Conservation (phyloP, 164 flowering plant genomes). For the Cinnamomum micranthum region DNA sequence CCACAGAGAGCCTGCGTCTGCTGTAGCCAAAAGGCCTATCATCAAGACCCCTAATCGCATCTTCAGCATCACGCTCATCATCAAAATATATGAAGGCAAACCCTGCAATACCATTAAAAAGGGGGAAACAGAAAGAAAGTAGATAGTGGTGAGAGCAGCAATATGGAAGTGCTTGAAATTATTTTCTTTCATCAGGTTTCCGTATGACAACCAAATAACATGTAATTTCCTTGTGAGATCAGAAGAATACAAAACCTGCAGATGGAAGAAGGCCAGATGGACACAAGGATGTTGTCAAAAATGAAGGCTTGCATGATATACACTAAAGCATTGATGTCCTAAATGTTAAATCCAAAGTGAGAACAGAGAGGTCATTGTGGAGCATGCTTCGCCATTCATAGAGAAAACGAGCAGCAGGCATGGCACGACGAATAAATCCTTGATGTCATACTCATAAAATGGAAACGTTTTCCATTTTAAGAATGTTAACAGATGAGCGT, state of each 20-base stretch:
- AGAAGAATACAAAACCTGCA: slow-evolving; percentile 83
- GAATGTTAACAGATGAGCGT: slow-evolving; percentile 46
- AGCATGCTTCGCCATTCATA: slow-evolving; percentile 71
- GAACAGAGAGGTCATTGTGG: slow-evolving; percentile 52
- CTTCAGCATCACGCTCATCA: slow-evolving; percentile 93
- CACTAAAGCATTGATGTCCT: slow-evolving; percentile 15
- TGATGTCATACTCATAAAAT: slow-evolving; percentile 45
- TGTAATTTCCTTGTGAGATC: slow-evolving; percentile 27
- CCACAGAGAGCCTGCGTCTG: slow-evolving; percentile 75
- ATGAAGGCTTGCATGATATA: slow-evolving; percentile 45
- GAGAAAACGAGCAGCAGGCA: slow-evolving; percentile 58
- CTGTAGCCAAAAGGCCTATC: slow-evolving; percentile 71
- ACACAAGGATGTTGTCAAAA: slow-evolving; percentile 22
- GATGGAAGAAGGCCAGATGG: slow-evolving; percentile 59
- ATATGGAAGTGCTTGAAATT: not conserved
- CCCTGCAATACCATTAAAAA: slow-evolving; percentile 40
- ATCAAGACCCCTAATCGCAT: slow-evolving; percentile 79
- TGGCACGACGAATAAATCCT: slow-evolving; percentile 51
- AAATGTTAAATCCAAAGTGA: slow-evolving; percentile 3
- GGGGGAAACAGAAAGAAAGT: not conserved
- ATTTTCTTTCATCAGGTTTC: not conserved
- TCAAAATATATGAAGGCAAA: slow-evolving; percentile 96
- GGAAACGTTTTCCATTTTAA: slow-evolving; percentile 45
- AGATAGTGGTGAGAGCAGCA: not conserved
- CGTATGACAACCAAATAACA: slow-evolving; percentile 25